phyloP scores from a whole-genome alignment of 208 protist species.

The Leishmania lainsoni region DNA sequence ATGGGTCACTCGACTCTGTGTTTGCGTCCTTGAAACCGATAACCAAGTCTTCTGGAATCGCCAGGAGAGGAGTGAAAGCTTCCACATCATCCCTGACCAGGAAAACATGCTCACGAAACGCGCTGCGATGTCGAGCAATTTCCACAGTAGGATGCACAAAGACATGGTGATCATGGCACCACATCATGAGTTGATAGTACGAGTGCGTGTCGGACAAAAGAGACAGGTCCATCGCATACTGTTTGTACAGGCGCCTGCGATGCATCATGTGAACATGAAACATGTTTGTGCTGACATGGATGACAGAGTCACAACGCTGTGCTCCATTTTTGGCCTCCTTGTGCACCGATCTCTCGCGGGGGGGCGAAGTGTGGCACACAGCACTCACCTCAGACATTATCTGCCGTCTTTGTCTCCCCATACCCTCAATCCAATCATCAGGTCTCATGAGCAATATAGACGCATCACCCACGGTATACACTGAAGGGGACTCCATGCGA shows the following conservation, averaged over 20 bases:
- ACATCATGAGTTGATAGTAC: slow-evolving; percentile 88
- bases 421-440: slow-evolving; percentile 10
- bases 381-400: background rate
- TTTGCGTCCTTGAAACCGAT: slow-evolving; percentile 79
- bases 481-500: slow-evolving; percentile 23
- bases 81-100: slow-evolving; percentile 57
- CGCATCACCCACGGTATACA: background rate
- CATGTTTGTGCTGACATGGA: background rate
- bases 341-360: background rate
- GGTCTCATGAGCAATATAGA: background rate
- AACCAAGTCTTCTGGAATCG: slow-evolving; percentile 73
- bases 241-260: slow-evolving; percentile 57
- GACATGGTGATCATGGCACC: slow-evolving; percentile 82
- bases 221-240: slow-evolving; percentile 60
- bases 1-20: slow-evolving; percentile 12
- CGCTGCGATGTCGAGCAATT: slow-evolving; percentile 39
- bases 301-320: background rate
- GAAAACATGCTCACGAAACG: slow-evolving; percentile 82
- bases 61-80: slow-evolving; percentile 70
- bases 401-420: background rate
- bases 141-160: slow-evolving; percentile 75
- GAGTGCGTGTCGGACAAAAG: slow-evolving; percentile 70
- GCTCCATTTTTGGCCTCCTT: background rate
- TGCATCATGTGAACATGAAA: slow-evolving; percentile 52
- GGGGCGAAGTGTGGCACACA: background rate